phyloP scores from a whole-genome alignment of 805 yeast genomes.

The Saccharomycopsis microspora region DNA sequence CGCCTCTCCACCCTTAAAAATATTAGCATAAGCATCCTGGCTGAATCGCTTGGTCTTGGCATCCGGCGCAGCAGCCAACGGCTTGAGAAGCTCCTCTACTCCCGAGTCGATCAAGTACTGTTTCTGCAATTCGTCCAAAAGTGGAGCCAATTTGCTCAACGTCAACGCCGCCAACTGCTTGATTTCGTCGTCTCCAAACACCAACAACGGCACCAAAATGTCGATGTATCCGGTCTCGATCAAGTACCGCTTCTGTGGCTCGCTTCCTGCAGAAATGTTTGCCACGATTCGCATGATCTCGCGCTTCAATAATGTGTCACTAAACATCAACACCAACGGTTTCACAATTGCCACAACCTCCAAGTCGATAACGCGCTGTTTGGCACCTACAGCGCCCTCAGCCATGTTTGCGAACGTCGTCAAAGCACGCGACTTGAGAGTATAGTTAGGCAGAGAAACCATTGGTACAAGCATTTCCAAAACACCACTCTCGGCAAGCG shows the following conservation, averaged over 20 bases:
- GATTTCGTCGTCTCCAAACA: constrained; percentile 15
- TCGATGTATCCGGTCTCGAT: constrained; percentile 14
- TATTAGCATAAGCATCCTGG: constrained; percentile 11
- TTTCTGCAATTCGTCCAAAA: constrained; percentile 12
- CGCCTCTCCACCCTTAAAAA: constrained; percentile 8
- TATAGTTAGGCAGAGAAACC: constrained; percentile 12
- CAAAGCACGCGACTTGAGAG: constrained; percentile 12
- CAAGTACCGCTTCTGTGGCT: constrained; percentile 8
- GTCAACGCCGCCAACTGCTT: constrained; percentile 13
- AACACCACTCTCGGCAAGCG: constrained; percentile 10
- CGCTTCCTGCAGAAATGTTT: constrained; percentile 11
- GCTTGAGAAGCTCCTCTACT: constrained; percentile 12
- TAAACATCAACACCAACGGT: constrained; percentile 15
- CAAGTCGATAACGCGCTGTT: constrained; percentile 13
- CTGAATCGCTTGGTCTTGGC: constrained; percentile 6
- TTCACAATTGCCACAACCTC: constrained; percentile 11
- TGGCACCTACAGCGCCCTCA: constrained; percentile 7
- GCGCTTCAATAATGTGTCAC: constrained; percentile 10
- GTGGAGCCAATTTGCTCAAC: constrained; percentile 8
- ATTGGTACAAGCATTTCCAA: constrained; percentile 9
- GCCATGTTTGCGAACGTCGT: constrained; percentile 11
- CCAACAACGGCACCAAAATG: constrained; percentile 14
- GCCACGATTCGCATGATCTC: constrained; percentile 14
- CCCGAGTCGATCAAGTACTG: constrained; percentile 16
- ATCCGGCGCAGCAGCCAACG: constrained; percentile 3